Base-by-base conservation (phyloP, 192 early-diverging fungal species). In the Podila horticola region DNA sequence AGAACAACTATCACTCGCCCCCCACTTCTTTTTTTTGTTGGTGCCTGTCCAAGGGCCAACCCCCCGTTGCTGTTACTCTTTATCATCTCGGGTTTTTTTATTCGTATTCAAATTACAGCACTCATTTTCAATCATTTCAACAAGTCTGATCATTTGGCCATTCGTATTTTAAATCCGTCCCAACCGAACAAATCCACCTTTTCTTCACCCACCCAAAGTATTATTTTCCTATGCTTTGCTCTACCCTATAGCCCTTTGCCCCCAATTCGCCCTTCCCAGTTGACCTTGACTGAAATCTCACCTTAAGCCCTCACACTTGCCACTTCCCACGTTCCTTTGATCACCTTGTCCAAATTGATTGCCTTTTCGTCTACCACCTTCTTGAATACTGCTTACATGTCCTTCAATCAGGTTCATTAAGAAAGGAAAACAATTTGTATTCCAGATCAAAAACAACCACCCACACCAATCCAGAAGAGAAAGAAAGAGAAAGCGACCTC, bases 41-140 rank as follows among this genome's bases (percentile, higher is more conserved):
- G 74, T 76, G 67, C 74, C 74, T 76, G 74, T 76, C 41, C 36
- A 61, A 76, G 74, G 74, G 68, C 74, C 74, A 76, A 76, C 74
- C 68, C 74, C 74, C 74, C 67, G 74, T 76, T 70, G 69, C 62
- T 63, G 52, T 10, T 55, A 24, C 20, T 26, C 52, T 55, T 20
- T 29, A 33, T 63, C 74, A 76, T 66, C 74, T 76, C 74, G 74
- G 74, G 74, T 76, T 66, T 41, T 59, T 60, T 69, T 48, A 19
- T 45, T 50, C 58, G 20, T 8, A 48, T 22, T 38, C 64, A 31
- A 49, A 24, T 28, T 60, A 2, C 58, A 29, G 10, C 60, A 49
- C 59, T 22, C 26, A 7, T 51, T 20, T 49, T 34, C 50, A 11
- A 28, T 30, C 58, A 52, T 38, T 24, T 72, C 59, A 51, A n/a